Evolutionary conservation across 495 filamentous ascomycete genomes (phyloP).

Genomic region (Baudoinia panamericana): DNA sequence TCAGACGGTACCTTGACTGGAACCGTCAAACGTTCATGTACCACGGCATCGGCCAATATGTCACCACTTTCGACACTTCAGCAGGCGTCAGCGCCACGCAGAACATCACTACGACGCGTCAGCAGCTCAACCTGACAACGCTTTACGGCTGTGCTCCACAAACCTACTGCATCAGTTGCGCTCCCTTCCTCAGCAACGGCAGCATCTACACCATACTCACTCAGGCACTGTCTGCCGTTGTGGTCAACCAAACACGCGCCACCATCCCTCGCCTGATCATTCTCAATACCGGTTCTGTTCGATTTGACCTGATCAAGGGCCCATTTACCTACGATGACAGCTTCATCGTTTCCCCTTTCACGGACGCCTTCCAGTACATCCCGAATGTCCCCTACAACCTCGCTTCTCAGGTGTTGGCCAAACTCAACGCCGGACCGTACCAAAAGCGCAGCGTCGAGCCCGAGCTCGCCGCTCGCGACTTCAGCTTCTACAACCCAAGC

Average conservation of each 20-base stretch:
- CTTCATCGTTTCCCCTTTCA: slow-evolving; percentile 32
- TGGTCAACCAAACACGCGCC: slow-evolving; percentile 25
- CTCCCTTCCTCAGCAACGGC: slow-evolving; percentile 23
- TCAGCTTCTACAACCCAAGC: slow-evolving; percentile 25
- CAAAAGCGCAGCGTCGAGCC: slow-evolving; percentile 34
- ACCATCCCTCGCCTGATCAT: slow-evolving; percentile 28
- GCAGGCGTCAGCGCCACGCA: slow-evolving; percentile 18
- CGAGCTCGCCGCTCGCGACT: slow-evolving; percentile 20
- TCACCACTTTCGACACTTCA: slow-evolving; percentile 24
- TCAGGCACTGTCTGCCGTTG: slow-evolving; percentile 24
- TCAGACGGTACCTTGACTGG: slow-evolving; percentile 27
- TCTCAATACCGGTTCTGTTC: slow-evolving; percentile 30
- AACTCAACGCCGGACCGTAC: slow-evolving; percentile 32
- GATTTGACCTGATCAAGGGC: slow-evolving; percentile 32
- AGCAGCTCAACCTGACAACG: slow-evolving; percentile 26
- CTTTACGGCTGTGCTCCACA: slow-evolving; percentile 33
- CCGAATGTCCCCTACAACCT: slow-evolving; percentile 27
- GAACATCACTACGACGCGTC: slow-evolving; percentile 23
- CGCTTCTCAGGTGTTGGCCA: slow-evolving; percentile 25
- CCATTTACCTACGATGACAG: slow-evolving; percentile 32
- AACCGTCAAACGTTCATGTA: slow-evolving; percentile 32
- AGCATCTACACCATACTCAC: slow-evolving; percentile 29
- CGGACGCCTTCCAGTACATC: slow-evolving; percentile 28
- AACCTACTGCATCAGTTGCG: slow-evolving; percentile 32
- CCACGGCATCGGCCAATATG: slow-evolving; percentile 29